Evolutionary conservation across 2,329 filamentous ascomycete species (phyloP).

Genomic region (Rutstroemia sydowiana): DNA sequence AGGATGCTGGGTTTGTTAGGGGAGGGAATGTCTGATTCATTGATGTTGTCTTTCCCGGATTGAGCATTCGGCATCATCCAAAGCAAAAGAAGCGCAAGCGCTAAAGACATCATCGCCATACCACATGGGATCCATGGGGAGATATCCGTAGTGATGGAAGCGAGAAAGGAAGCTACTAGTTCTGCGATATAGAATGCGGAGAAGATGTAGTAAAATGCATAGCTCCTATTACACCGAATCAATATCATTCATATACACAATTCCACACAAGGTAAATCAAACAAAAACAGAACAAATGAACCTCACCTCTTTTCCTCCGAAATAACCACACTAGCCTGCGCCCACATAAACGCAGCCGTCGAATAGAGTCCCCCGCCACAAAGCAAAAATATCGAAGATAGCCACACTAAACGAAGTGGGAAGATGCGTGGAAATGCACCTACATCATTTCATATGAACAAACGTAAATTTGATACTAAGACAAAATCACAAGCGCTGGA

Average conservation of each 20-base stretch:
- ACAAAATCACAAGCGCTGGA: too few relatives aligned
- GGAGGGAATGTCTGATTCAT: not conserved
- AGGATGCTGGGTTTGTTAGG: constrained; percentile 4
- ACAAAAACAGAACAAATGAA: too few relatives aligned
- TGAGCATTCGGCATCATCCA: constrained; percentile 16
- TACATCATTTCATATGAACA: constrained; percentile 1
- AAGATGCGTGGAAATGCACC: constrained; percentile 26
- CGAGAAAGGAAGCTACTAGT: constrained; percentile 25
- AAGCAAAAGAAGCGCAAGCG: constrained; percentile 19
- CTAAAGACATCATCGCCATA: constrained; percentile 21
- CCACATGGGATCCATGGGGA: constrained; percentile 28
- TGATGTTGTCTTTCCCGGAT: not conserved
- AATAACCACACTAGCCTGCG: constrained; percentile 26
- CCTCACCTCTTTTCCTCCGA: constrained; percentile 21
- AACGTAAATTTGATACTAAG: not conserved
- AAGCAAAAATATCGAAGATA: constrained; percentile 25
- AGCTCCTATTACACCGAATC: constrained; percentile 18
- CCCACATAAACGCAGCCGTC: constrained; percentile 28
- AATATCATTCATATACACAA: not conserved
- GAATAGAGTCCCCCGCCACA: constrained; percentile 28
- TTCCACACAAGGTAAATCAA: not conserved
- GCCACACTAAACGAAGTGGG: constrained; percentile 23
- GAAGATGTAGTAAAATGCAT: constrained; percentile 29
- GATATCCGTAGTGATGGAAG: constrained; percentile 25
- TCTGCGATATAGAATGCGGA: constrained; percentile 29